These are phyloP conservation scores for Aspergillus amoenus DNA, from an alignment of 2,329 filamentous ascomycete genomes.

Conservation along the genomic window DNA sequence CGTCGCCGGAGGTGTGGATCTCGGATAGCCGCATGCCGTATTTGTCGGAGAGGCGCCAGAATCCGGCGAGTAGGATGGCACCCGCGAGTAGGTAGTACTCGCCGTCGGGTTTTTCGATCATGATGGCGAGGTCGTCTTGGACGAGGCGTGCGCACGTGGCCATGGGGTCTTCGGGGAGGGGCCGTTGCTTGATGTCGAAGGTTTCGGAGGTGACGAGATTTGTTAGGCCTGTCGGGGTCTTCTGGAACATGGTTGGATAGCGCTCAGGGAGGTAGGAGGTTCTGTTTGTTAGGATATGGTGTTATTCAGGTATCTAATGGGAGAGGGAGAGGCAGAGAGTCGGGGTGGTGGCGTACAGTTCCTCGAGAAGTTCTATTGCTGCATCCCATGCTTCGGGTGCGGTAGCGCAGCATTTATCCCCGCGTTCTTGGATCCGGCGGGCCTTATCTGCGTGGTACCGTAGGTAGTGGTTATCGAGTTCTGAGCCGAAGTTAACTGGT, in stretches of 20 bases:
- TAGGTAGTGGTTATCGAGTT: slow-evolving; percentile 77
- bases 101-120: slow-evolving; percentile 74
- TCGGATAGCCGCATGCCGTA: slow-evolving; percentile 74
- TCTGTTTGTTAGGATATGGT: slow-evolving; percentile 20
- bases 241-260: slow-evolving; percentile 69
- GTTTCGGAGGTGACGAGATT: slow-evolving; percentile 71
- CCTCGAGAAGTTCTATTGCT: slow-evolving; percentile 73
- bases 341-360: slow-evolving; percentile 50
- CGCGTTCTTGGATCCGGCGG: slow-evolving; percentile 65
- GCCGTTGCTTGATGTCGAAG: slow-evolving; percentile 66
- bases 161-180: slow-evolving; percentile 76
- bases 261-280: slow-evolving; percentile 68
- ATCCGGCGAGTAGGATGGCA: slow-evolving; percentile 72
- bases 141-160: slow-evolving; percentile 68
- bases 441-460: slow-evolving; percentile 72
- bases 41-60: slow-evolving; percentile 82
- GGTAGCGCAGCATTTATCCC: slow-evolving; percentile 66
- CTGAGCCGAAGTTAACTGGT: slow-evolving; percentile 35
- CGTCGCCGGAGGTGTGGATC: slow-evolving; percentile 75
- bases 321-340: neutral
- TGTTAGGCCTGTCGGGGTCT: slow-evolving; percentile 63
- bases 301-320: neutral
- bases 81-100: slow-evolving; percentile 80
- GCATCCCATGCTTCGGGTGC: slow-evolving; percentile 69
- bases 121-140: slow-evolving; percentile 81